Conservation (phyloP, 2,329 filamentous ascomycete species). For the Alternaria gansuensis region DNA sequence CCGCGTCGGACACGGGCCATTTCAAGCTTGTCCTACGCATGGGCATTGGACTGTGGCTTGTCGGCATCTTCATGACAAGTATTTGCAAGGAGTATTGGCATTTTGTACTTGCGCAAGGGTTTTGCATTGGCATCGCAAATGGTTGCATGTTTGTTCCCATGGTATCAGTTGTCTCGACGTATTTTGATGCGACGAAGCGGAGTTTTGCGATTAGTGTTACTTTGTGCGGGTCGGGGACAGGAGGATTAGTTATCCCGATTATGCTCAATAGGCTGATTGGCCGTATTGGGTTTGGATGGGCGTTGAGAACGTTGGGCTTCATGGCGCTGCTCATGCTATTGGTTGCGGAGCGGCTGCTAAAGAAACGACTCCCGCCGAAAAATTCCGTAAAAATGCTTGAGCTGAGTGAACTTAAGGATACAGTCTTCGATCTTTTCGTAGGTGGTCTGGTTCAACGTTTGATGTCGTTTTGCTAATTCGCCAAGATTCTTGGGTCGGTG, state of each 20-base stretch:
- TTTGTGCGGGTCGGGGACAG: slow-evolving; percentile 54
- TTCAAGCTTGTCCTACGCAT: slow-evolving; percentile 39
- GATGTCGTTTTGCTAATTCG: slow-evolving; percentile 44
- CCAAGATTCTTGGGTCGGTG: slow-evolving; percentile 39
- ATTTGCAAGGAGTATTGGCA: slow-evolving; percentile 32
- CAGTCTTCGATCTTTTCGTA: slow-evolving; percentile 32
- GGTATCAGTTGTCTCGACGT: slow-evolving; percentile 61
- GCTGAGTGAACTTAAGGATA: slow-evolving; percentile 28
- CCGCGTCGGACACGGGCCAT: slow-evolving; percentile 42
- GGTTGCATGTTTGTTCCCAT: slow-evolving; percentile 63
- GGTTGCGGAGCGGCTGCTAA: slow-evolving; percentile 36
- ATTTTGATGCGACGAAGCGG: slow-evolving; percentile 46
- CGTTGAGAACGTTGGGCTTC: slow-evolving; percentile 56
- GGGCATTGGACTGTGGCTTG: slow-evolving; percentile 37
- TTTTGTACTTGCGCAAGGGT: slow-evolving; percentile 47
- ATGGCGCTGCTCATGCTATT: slow-evolving; percentile 63
- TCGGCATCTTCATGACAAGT: slow-evolving; percentile 34
- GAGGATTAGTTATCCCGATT: slow-evolving; percentile 59
- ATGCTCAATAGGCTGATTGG: slow-evolving; percentile 64
- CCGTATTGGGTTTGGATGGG: slow-evolving; percentile 67
- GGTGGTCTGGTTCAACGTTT: slow-evolving; percentile 32
- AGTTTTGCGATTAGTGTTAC: slow-evolving; percentile 58
- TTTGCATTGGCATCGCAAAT: slow-evolving; percentile 47
- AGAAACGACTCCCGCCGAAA: slow-evolving; percentile 31
- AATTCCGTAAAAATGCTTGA: slow-evolving; percentile 27